Evolutionary conservation across 163 green algal species (phyloP), one percentile per base, ranked within the genome.

Genomic region (Volvox carteri): DNA sequence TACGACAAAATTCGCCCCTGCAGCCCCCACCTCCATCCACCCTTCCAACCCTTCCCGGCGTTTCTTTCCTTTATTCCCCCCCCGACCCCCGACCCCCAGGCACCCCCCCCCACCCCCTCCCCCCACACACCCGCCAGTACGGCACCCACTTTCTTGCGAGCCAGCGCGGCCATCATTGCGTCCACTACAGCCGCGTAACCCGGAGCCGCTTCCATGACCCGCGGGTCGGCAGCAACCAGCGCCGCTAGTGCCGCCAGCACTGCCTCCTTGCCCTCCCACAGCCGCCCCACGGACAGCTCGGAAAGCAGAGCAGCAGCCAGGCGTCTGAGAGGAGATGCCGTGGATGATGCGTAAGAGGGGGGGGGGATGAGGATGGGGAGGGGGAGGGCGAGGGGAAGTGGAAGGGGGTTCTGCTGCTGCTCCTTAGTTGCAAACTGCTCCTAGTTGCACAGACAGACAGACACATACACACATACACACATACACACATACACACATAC

Each of bases 231-330:
- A 37, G 90, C 90, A 44, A 46, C 74, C 72, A 97, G 56, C n/a
- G 92, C 90, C 0, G 86, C 94, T 56, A 96, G 16, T 14, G 95
- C 93, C 8, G 70, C 67, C 54, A 97, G 84, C 73, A 98, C 37
- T 41, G 28, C 68, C 90, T 97, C 95, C 90, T 98, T 98, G 77
- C 96, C 96, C 16, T 98, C 95, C 96, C 96, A 98, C 78, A 98
- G 86, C 74, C 95, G 89, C 4, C 95, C 84, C 25, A 60, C 70
- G 0, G 23, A 56, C 77, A 84, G n/a, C 86, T 84, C 75, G 6
- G 77, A 30, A 25, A 81, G 73, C 42, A 78, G 54, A 1, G 70
- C 52, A 0, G 60, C 23, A 1, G 48, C 62, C 30, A 86, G 68
- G 4, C 68, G 48, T 35, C 83, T 77, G 52, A 9, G 30, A 33